Percentiles rank a stretch among this genome's conserved stretches.
phyloP scores from a whole-genome alignment of 2,329 filamentous ascomycete species.

The Cephalotrichum gorgonifer region DNA sequence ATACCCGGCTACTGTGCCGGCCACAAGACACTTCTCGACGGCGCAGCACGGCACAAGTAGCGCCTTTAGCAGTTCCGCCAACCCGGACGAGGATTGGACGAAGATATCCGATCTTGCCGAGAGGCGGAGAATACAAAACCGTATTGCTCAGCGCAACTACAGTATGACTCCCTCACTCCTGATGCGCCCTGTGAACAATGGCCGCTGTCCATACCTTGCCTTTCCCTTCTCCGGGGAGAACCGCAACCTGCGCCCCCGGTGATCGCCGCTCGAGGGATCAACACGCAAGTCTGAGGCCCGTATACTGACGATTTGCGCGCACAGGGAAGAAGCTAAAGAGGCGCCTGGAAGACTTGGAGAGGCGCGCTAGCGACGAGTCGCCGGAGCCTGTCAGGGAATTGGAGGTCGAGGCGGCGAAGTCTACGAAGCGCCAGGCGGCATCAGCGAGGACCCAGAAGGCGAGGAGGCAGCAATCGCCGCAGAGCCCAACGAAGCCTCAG shows the following conservation, averaged over 20 bases:
- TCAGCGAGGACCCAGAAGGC: slow-evolving; percentile 12
- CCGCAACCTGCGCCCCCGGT: too few species aligned
- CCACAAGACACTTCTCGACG: neutral
- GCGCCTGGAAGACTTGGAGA: slow-evolving; percentile 75
- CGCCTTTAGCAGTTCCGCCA: slow-evolving; percentile 88
- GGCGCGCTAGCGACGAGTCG: slow-evolving; percentile 40
- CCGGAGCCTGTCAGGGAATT: neutral
- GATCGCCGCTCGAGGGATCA: too few species aligned
- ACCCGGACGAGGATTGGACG: slow-evolving; percentile 97
- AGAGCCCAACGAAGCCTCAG: slow-evolving; percentile 20
- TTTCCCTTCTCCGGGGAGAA: too few species aligned
- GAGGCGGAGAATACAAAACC: slow-evolving; percentile 88
- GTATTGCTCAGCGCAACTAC: slow-evolving; percentile 96
- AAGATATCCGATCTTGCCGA: slow-evolving; percentile 97
- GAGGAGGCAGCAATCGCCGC: slow-evolving; percentile 13
- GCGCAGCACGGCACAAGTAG: slow-evolving; percentile 50
- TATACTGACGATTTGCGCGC: neutral
- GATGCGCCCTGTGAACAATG: neutral
- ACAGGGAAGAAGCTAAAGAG: slow-evolving; percentile 88
- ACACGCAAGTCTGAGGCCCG: too few species aligned
- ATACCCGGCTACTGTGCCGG: neutral
- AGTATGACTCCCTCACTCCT: slow-evolving; percentile 47
- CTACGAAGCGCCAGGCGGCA: neutral
- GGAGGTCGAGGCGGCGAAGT: neutral
- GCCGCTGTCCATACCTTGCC: too few species aligned